Base-by-base conservation (phyloP, 1,284 basidiomycete species). In the Trametes polyzona region DNA sequence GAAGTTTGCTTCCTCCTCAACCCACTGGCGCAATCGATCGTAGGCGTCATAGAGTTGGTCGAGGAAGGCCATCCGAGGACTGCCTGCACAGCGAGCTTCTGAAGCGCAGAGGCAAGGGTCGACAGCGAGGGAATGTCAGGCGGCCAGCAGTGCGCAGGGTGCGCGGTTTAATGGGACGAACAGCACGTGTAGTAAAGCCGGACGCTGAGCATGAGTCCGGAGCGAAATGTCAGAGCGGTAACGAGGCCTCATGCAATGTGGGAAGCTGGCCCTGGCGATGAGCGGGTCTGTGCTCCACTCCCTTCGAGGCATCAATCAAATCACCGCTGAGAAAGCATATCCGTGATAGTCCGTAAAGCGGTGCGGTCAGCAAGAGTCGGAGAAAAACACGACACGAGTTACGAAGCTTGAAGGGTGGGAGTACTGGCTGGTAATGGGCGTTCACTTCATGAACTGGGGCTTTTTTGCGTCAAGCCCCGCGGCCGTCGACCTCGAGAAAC, bases 1-100 rank as follows among this genome's bases (percentile, higher is more conserved):
- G 71, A 84, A 85, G 27, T 80, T 82, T 44, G 73, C 70, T 58
- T 81, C 74, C 32, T 59, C 55, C 43, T 64, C 55, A 29, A 64
- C 53, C 57, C 57, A 59, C 41, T 64, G 59, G 27, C 59, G 55
- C 35, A 52, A 23, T 19, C 55, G 57, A 26, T 50, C 27, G 16
- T 43, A 63, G 24, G 26, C 24, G 46, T 60, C 50, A 33, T 39
- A 49, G 6, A 62, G 26, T 11, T 33, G 30, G 39, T 62, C 60
- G 43, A 58, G 26, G 16, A 59, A n/a, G 47, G 60, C 48, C 60
- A 62, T 62, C 21, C 36, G 41, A 39, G 11, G 24, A 19, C 39
- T 11, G 41, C 10, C 10, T 19, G 27, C 14, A n/a, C n/a, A 36
- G 19, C 16, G 12, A 33, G 30, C 14, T 49, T 41, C 37, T 11